Evolutionary conservation across 2,329 filamentous ascomycete genomes (phyloP).

Genomic region (Seiridium cupressi): DNA sequence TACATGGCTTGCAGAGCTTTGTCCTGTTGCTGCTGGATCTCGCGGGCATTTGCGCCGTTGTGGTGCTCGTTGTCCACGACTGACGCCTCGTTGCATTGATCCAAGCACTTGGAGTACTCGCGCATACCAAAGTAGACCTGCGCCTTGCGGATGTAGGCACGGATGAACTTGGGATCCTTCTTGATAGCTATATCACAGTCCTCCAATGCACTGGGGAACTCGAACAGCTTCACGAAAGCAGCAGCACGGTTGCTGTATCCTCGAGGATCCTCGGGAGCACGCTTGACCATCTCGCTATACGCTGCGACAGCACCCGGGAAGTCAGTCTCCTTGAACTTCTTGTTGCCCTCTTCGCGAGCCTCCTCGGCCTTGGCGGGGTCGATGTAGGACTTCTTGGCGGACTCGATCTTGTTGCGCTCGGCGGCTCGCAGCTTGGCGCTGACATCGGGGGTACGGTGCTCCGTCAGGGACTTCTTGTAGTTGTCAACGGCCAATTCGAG

Average conservation of each 20-base stretch:
- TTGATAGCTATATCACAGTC: conserved; percentile 92
- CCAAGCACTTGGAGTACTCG: conserved; percentile 93
- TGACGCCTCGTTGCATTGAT: conserved; percentile 79
- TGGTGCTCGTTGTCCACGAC: conserved; percentile 70
- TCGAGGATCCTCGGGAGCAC: conserved; percentile 85
- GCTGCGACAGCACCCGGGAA: conserved; percentile 94
- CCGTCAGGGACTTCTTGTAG: conserved; percentile 91
- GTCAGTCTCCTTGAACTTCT: conserved; percentile 95
- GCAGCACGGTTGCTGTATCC: conserved; percentile 97
- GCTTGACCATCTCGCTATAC: conserved; percentile 96
- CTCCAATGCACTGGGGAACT: conserved; percentile 88
- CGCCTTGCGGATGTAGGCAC: conserved; percentile 94
- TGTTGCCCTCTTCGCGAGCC: conserved; percentile 90
- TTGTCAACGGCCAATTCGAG: conserved; percentile 76
- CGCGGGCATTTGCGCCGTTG: conserved; percentile 75
- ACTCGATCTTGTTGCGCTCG: conserved; percentile 81
- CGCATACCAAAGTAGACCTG: conserved; percentile 97
- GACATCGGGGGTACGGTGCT: conserved; percentile 93
- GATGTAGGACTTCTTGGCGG: conserved; percentile 76
- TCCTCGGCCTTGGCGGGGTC: conserved; percentile 92
- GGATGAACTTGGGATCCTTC: conserved; percentile 88
- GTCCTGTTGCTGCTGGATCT: conserved; percentile 92
- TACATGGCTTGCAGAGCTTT: conserved; percentile 93
- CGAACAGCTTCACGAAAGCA: conserved; percentile 93
- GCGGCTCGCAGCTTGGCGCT: conserved; percentile 87